These are phyloP conservation scores for Bacterosira constricta DNA, from an alignment of 108 stramenopile genomes.

Conservation along the genomic window DNA sequence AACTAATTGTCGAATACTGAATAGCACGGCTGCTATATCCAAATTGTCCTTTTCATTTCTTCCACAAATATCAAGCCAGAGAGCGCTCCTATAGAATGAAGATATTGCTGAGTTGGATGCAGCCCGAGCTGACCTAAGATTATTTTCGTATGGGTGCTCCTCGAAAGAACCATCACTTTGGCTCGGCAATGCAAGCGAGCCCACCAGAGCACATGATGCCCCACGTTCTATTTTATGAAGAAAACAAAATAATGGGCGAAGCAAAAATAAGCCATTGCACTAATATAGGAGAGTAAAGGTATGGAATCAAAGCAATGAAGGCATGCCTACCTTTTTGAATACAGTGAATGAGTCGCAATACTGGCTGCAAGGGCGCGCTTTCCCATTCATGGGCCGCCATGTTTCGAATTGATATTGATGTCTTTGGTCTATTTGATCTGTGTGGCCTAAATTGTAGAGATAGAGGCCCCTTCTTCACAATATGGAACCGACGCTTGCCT, in stretches of 20 bases:
- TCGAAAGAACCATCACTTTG: neutral
- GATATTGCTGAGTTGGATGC: constrained; percentile 34
- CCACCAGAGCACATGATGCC: constrained; percentile 28
- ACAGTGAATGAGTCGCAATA: constrained; percentile 40
- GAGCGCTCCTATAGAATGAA: constrained; percentile 14
- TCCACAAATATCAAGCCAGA: neutral
- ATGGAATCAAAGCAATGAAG: too few relatives aligned
- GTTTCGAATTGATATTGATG: neutral
- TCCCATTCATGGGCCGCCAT: neutral
- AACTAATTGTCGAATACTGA: constrained; percentile 10
- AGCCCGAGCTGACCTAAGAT: constrained; percentile 14
- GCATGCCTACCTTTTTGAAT: constrained; percentile 20
- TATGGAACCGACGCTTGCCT: too few relatives aligned
- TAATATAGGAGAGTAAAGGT: too few relatives aligned
- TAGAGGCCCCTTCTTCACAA: too few relatives aligned
- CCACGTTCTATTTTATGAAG: constrained; percentile 21
- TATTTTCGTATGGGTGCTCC: neutral
- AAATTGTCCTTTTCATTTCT: neutral
- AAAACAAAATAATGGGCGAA: neutral
- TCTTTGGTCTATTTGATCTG: too few relatives aligned
- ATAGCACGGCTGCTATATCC: constrained; percentile 9
- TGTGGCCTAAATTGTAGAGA: too few relatives aligned
- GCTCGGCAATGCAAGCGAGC: neutral
- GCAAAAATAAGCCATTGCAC: too few relatives aligned
- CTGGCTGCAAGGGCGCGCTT: constrained; percentile 13